phyloP scores from a whole-genome alignment of 345 rosid genomes.

The Camelina laxa region DNA sequence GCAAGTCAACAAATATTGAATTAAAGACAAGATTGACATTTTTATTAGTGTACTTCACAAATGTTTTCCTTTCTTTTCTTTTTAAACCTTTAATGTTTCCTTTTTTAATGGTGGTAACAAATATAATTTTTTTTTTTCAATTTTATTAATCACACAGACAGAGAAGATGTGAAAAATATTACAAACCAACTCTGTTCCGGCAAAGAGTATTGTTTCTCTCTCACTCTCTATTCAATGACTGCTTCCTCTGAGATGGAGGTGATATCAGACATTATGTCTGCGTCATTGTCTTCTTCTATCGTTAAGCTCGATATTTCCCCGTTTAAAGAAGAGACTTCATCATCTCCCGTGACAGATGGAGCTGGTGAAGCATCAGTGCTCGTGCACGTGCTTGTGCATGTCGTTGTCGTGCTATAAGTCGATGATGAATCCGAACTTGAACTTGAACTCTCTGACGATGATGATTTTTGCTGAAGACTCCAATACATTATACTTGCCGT shows the following conservation, averaged over 20 bases:
- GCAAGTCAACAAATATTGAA: not conserved
- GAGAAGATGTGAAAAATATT: slow-evolving; percentile 29
- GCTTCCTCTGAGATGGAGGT: slow-evolving; percentile 61
- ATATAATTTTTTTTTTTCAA: not conserved
- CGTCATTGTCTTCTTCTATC: slow-evolving; percentile 30
- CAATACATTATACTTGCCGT: slow-evolving; percentile 96
- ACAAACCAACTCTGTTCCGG: slow-evolving; percentile 41
- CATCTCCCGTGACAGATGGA: slow-evolving; percentile 77
- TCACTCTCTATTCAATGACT: slow-evolving; percentile 28
- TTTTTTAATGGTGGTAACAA: not conserved
- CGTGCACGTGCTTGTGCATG: slow-evolving; percentile 25
- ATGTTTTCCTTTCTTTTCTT: not conserved
- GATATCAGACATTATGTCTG: slow-evolving; percentile 55
- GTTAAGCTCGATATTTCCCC: slow-evolving; percentile 68
- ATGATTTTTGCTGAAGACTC: slow-evolving; percentile 69
- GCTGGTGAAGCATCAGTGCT: slow-evolving; percentile 71
- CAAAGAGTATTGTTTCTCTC: not conserved
- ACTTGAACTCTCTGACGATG: slow-evolving; percentile 47
- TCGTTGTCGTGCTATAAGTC: slow-evolving; percentile 48
- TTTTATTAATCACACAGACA: slow-evolving; percentile 24
- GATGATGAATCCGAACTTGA: slow-evolving; percentile 58
- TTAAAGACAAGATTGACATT: not conserved
- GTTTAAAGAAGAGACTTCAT: slow-evolving; percentile 65
- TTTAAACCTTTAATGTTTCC: not conserved
- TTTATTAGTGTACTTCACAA: slow-evolving; percentile 13